These are phyloP conservation scores for Trichoderma parareesei DNA, from an alignment of 495 filamentous ascomycete genomes.

Conservation along the genomic window DNA sequence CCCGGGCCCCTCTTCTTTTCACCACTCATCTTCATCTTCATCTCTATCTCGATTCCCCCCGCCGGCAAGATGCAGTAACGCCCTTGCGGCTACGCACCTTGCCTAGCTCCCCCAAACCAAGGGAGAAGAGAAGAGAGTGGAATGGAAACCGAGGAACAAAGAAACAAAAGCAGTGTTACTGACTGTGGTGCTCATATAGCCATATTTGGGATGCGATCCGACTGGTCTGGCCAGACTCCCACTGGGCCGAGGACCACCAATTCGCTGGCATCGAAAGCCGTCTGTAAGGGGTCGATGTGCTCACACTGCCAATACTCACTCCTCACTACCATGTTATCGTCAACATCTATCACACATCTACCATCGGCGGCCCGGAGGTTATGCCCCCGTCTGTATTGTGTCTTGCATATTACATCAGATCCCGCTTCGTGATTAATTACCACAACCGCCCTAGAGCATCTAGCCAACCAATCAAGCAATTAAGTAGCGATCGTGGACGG, in stretches of 20 bases:
- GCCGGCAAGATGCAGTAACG: not conserved
- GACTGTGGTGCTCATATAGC: slow-evolving; percentile 31
- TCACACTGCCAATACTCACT: too few relatives aligned
- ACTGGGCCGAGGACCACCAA: slow-evolving; percentile 66
- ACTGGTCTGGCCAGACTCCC: slow-evolving; percentile 73
- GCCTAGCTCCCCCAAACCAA: not conserved
- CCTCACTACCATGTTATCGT: too few relatives aligned
- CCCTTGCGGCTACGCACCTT: not conserved
- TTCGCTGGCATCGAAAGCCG: slow-evolving; percentile 27
- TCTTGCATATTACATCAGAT: not conserved
- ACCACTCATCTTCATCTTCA: not conserved
- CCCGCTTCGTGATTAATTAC: not conserved
- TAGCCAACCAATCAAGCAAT: too few relatives aligned
- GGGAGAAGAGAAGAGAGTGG: not conserved
- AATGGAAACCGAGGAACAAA: not conserved
- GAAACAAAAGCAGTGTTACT: slow-evolving; percentile 12
- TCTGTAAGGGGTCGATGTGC: slow-evolving; percentile 17
- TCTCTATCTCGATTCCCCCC: too few relatives aligned
- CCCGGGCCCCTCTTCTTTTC: too few relatives aligned
- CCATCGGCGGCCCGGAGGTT: not conserved
- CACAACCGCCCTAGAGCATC: too few relatives aligned
- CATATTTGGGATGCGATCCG: slow-evolving; percentile 87
- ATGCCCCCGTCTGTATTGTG: not conserved
- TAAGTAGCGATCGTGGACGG: too few relatives aligned
- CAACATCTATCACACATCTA: not conserved